Conservation (phyloP, 2,329 filamentous ascomycete genomes). For the Leptographium radiaticola region DNA sequence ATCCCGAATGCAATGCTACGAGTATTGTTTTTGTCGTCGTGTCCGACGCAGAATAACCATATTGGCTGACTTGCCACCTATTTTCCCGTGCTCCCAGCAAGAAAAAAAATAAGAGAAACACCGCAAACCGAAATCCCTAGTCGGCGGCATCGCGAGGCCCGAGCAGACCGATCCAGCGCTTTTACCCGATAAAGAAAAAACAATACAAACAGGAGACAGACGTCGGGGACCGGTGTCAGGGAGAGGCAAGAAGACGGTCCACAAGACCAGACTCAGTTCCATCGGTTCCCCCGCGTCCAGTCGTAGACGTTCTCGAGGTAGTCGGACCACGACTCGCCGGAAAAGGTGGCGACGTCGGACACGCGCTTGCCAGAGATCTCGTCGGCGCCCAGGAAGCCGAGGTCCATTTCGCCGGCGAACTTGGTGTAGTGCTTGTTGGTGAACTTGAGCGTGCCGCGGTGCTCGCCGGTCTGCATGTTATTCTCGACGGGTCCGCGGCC, state of each 20-base stretch:
- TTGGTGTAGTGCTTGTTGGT: constrained; percentile 15
- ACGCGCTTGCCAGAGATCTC: constrained; percentile 15
- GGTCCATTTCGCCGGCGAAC: constrained; percentile 14
- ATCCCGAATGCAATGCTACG: no score
- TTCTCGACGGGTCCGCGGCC: constrained; percentile 15
- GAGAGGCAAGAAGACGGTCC: no score
- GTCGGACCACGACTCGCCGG: constrained; percentile 12
- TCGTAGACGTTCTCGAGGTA: constrained; percentile 14
- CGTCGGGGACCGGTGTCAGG: not conserved
- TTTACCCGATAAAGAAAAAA: no score
- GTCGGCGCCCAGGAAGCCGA: constrained; percentile 12
- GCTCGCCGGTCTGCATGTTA: constrained; percentile 11
- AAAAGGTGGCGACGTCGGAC: constrained; percentile 9
- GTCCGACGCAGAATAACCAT: no score
- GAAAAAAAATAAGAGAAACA: no score
- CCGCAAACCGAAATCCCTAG: no score
- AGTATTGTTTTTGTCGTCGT: no score
- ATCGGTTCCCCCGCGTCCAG: constrained; percentile 10
- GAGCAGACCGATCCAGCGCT: no score
- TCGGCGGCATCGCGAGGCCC: no score
- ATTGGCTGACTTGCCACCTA: no score
- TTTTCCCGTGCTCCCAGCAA: no score
- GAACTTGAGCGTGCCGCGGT: constrained; percentile 16
- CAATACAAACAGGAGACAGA: not conserved
- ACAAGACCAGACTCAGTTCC: constrained; percentile 5